Base-by-base conservation (phyloP, 1,284 basidiomycete species). In the Tylopilus orsonianus region DNA sequence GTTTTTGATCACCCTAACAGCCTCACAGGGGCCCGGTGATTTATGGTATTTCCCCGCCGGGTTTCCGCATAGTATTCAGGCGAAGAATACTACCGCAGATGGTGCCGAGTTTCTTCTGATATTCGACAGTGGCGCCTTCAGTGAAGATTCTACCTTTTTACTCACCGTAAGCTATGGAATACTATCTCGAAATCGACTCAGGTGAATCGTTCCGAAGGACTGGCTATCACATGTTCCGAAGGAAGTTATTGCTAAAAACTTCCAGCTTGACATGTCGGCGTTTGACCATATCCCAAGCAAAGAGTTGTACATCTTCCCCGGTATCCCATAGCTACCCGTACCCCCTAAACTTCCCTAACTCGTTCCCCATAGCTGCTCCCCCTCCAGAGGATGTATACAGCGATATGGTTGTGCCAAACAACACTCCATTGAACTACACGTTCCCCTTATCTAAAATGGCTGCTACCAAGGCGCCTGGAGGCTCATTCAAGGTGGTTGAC, bases 31-130 rank as follows among this genome's bases (percentile, higher is more conserved):
- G 0, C 59, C 58, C 38, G 78, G 77, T 12, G 79, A 80, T 55
- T 45, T 81, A 3, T 82, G 81, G 81, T 82, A 77, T 58, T 82
- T 83, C 63, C 79, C 81, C 7, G 58, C 78, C 1, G 79, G 81
- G 8, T 68, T 33, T 20, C 55, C 63, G 1, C 63, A 65, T 36
- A 69, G 67, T 24, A 62, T 85, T 19, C 82, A 84, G 62, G 81
- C 77, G 16, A 74, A 73, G 48, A 71, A 72, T 33, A 72, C 68
- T 4, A 69, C 69, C 5, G 56, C 60, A 14, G 71, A 72, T 5
- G 81, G 80, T 23, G 68, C 77, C 2, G 82, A 85, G 58, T 84
- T 84, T 58, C 66, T 85, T 12, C 68, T 85, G 10, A 71, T 85
- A 19, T 82, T 82, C 48, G 78, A 81, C 53, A 68, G 64, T 22